These are phyloP conservation scores for Pistacia integerrima DNA, from an alignment of 345 rosid species.

Conservation along the genomic window DNA sequence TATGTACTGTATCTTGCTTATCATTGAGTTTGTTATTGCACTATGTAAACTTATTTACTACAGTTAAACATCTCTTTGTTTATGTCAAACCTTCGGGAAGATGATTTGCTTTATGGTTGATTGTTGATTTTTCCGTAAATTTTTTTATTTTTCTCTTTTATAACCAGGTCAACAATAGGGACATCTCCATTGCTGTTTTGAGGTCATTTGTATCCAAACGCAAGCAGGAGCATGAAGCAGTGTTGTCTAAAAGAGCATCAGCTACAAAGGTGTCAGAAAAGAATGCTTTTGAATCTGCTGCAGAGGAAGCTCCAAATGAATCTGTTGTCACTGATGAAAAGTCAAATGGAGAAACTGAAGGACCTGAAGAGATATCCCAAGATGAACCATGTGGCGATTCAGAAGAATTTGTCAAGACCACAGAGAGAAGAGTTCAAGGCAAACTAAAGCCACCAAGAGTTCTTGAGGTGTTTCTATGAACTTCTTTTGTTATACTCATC, in stretches of 20 bases:
- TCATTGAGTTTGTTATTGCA: neutral
- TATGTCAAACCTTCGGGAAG: neutral
- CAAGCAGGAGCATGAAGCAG: conserved; percentile 68
- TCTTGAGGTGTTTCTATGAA: conserved; percentile 67
- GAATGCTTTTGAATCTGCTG: conserved; percentile 34
- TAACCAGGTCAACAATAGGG: conserved; percentile 88
- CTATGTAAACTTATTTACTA: neutral
- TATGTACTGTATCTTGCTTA: neutral
- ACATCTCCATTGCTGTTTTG: conserved; percentile 84
- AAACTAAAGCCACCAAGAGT: conserved; percentile 85
- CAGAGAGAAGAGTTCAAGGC: conserved; percentile 45
- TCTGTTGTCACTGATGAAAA: conserved; percentile 34
- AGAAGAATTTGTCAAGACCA: conserved; percentile 46
- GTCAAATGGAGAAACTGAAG: conserved; percentile 44
- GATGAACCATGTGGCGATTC: conserved; percentile 42
- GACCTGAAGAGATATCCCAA: conserved; percentile 38
- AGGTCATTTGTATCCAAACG: conserved; percentile 71
- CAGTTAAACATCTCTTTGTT: neutral
- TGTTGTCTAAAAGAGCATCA: conserved; percentile 54
- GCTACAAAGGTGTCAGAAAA: conserved; percentile 41
- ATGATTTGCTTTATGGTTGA: neutral
- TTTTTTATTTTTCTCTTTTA: conserved; percentile 3
- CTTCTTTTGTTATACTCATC: conserved; percentile 14
- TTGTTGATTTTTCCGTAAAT: neutral
- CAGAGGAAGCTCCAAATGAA: conserved; percentile 36